Evolutionary conservation across 805 yeast genomes (phyloP).

Genomic region (Saccharomycopsis sp.): DNA sequence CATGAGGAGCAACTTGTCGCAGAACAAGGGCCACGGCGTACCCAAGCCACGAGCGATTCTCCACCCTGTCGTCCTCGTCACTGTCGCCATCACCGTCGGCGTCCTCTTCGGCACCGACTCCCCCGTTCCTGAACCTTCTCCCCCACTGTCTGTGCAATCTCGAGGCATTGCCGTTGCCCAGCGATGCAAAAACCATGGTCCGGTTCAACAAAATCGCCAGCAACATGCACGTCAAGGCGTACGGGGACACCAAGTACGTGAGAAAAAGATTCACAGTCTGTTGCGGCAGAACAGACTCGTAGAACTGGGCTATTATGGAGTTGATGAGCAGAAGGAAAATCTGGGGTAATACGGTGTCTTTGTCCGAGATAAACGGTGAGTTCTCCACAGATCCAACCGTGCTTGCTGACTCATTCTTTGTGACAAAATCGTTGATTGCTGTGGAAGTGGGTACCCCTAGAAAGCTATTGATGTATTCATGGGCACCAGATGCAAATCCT

Average conservation of each 20-base stretch:
- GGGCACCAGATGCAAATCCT: no score
- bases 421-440: no score
- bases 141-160: not conserved
- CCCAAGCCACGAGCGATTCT: no score
- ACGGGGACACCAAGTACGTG: constrained; percentile 40
- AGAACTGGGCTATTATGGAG: constrained; percentile 12
- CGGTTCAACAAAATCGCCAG: constrained; percentile 52
- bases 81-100: not conserved
- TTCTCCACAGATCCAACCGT: no score
- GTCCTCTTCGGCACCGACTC: not conserved
- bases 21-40: no score
- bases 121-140: not conserved
- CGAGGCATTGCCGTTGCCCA: constrained; percentile 23
- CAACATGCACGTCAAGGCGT: constrained; percentile 44
- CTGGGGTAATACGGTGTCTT: no score
- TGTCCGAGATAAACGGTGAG: no score
- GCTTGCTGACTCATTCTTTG: no score
- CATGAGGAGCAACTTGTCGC: no score
- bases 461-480: no score
- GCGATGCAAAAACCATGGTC: constrained; percentile 47
- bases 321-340: no score
- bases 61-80: not conserved
- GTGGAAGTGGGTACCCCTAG: no score
- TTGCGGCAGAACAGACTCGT: constrained; percentile 16
- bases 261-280: constrained; percentile 22